Percentiles rank a stretch among this genome's conserved stretches.
Evolutionary conservation across 176 grass and related monocot species (phyloP).

Genomic region (Triticum urartu): DNA sequence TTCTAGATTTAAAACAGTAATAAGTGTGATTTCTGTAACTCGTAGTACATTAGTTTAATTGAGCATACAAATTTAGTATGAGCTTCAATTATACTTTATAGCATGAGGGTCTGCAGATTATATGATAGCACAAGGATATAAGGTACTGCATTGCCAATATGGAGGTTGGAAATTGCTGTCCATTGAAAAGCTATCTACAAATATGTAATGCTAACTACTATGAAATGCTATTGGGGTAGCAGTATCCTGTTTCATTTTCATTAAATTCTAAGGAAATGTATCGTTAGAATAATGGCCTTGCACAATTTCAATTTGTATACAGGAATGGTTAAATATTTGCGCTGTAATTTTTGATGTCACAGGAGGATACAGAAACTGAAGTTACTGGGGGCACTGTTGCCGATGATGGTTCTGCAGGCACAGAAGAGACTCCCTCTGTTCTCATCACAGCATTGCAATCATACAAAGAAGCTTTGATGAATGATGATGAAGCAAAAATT

Average conservation of each 20-base stretch:
- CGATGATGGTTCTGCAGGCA: conserved; percentile 26
- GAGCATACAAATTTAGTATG: not conserved
- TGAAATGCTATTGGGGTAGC: not conserved
- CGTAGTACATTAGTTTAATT: not conserved
- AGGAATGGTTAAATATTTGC: not conserved
- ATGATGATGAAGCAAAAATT: conserved; percentile 51
- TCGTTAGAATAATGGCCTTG: not conserved
- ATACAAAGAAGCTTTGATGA: conserved; percentile 80
- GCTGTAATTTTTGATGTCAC: conserved; percentile 11
- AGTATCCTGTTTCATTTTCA: not conserved
- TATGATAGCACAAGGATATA: not conserved
- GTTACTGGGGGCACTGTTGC: conserved; percentile 40
- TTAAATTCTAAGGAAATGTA: conserved; percentile 3
- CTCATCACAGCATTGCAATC: conserved; percentile 48
- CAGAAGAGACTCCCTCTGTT: conserved; percentile 56
- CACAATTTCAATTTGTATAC: not conserved
- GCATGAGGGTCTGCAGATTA: not conserved
- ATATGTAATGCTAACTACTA: not conserved
- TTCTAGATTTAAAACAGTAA: not conserved
- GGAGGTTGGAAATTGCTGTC: not conserved
- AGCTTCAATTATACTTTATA: not conserved
- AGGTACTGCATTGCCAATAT: not conserved
- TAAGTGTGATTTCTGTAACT: not conserved
- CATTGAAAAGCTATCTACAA: not conserved
- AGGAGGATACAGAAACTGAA: conserved; percentile 68